Conservation (phyloP, 2,329 filamentous ascomycete genomes). For the Monilinia vaccinii-corymbosi region DNA sequence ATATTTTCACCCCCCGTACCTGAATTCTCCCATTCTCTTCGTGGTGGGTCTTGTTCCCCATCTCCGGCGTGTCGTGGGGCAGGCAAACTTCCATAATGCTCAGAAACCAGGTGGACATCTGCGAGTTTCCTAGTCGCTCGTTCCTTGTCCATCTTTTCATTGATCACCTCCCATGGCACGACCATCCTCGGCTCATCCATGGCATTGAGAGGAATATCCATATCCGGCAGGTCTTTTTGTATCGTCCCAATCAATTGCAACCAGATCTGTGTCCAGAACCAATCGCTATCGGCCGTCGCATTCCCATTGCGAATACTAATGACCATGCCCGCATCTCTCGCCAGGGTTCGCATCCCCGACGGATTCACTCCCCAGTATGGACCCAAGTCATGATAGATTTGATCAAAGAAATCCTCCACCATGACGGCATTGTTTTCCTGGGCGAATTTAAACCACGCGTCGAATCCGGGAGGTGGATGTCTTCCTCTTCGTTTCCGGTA, state of each 20-base stretch:
- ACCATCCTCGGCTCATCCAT: constrained; percentile 56
- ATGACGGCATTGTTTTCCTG: constrained; percentile 41
- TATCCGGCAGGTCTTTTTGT: constrained; percentile 47
- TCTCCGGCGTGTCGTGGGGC: constrained; percentile 17
- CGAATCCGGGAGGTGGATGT: constrained; percentile 55
- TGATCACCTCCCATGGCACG: constrained; percentile 47
- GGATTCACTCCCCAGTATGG: constrained; percentile 38
- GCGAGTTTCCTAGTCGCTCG: constrained; percentile 36
- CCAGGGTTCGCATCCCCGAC: constrained; percentile 40
- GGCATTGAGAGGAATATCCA: constrained; percentile 57
- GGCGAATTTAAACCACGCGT: constrained; percentile 49
- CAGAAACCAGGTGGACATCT: constrained; percentile 46
- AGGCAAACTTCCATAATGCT: constrained; percentile 39
- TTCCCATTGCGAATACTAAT: constrained; percentile 47
- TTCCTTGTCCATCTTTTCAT: constrained; percentile 41
- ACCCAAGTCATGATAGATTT: constrained; percentile 43
- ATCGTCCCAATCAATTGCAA: constrained; percentile 33
- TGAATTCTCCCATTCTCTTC: constrained; percentile 17
- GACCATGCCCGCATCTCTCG: constrained; percentile 49
- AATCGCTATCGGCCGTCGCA: constrained; percentile 37
- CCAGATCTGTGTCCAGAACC: constrained; percentile 36
- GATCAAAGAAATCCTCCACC: constrained; percentile 52
- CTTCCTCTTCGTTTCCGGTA: constrained; percentile 49
- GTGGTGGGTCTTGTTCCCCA: neutral
- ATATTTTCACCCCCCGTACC: constrained; percentile 30